These are phyloP conservation scores for Chaetomium tenue DNA, from an alignment of 495 filamentous ascomycete species.

Conservation along the genomic window DNA sequence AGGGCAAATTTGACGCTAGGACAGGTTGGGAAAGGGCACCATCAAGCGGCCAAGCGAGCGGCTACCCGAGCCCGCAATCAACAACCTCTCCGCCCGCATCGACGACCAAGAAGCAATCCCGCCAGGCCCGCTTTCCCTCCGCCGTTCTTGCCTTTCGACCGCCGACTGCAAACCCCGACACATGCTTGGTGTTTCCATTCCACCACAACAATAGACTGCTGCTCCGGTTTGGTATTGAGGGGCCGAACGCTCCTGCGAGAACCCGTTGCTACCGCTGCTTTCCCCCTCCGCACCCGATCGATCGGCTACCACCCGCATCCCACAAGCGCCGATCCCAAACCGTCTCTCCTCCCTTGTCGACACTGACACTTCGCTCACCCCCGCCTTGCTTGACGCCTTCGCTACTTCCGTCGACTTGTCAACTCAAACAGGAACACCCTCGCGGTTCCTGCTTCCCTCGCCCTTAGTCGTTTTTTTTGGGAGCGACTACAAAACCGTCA, in stretches of 20 bases:
- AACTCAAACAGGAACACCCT: conserved; percentile 9
- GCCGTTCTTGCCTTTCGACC: not conserved
- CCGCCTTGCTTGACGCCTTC: conserved; percentile 17
- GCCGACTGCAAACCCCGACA: conserved; percentile 5
- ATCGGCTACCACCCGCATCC: conserved; percentile 8
- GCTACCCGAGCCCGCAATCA: conserved; percentile 22
- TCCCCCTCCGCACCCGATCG: conserved; percentile 5
- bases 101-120: conserved; percentile 17
- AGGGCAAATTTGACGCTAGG: conserved; percentile 21
- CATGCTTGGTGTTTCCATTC: not conserved
- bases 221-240: not conserved
- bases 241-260: not conserved
- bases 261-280: not conserved
- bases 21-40: conserved; percentile 18
- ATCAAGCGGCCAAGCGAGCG: conserved; percentile 26
- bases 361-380: not conserved
- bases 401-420: conserved; percentile 2
- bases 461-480: not conserved
- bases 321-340: conserved; percentile 7
- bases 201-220: not conserved
- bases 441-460: not conserved
- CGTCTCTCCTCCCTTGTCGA: conserved; percentile 1
- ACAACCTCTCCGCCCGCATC: conserved; percentile 25
- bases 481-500: not conserved
- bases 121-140: not conserved